These are phyloP conservation scores for Nemophila menziesii DNA, from an alignment of 257 asterid genomes.

Conservation along the genomic window DNA sequence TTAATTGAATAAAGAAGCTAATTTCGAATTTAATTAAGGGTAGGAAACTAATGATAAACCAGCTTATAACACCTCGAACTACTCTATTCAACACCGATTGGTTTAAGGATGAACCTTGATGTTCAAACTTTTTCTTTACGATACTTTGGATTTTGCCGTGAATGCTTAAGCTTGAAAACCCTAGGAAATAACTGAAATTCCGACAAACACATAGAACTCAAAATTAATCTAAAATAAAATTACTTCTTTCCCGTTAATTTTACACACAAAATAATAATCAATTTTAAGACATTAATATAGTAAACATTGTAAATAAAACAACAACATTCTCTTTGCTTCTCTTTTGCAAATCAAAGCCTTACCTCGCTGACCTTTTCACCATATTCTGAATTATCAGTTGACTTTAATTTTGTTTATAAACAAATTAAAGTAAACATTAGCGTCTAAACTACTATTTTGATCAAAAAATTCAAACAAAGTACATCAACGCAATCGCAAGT, in stretches of 20 bases:
- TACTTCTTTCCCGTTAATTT: too few species aligned
- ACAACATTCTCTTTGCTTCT: not conserved
- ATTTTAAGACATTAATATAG: not conserved
- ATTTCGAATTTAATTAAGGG: too few species aligned
- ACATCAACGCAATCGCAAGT: not conserved
- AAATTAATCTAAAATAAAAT: too few species aligned
- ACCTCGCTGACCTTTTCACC: not conserved
- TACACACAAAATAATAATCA: too few species aligned
- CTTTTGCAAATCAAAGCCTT: not conserved
- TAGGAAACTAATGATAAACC: not conserved
- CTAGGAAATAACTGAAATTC: too few species aligned
- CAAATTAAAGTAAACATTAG: too few species aligned
- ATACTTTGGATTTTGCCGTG: not conserved
- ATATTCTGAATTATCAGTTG: not conserved
- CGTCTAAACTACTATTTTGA: too few species aligned
- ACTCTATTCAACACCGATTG: not conserved
- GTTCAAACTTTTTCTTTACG: not conserved
- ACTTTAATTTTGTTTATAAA: not conserved
- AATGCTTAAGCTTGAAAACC: not conserved
- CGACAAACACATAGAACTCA: too few species aligned
- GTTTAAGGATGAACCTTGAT: not conserved
- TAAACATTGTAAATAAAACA: too few species aligned
- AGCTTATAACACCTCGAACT: not conserved
- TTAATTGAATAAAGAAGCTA: too few species aligned
- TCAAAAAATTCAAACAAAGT: not conserved